Conservation (phyloP, 148 eudicot species). For the Vaccinium vitisidaea region DNA sequence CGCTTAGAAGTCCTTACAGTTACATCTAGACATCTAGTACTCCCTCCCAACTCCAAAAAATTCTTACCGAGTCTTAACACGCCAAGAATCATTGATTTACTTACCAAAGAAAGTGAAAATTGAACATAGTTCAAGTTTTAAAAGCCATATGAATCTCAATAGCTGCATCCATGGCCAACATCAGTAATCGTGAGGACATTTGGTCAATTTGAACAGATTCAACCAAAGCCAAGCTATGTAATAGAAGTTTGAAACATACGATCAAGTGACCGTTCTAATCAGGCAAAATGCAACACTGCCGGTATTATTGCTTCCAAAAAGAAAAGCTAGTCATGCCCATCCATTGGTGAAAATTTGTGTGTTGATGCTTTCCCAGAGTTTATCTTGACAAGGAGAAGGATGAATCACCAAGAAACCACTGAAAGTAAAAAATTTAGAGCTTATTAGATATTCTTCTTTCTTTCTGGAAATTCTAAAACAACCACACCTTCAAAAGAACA, state of each 20-base stretch:
- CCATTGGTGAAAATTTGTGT: not conserved
- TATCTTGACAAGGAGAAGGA: not conserved
- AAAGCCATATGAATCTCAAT: not conserved
- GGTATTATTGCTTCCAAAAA: not conserved
- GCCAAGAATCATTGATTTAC: too few species aligned
- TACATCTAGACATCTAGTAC: too few species aligned
- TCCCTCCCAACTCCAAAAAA: too few species aligned
- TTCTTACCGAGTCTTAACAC: too few species aligned
- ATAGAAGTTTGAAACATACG: not conserved
- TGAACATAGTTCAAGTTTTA: not conserved
- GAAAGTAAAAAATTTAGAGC: not conserved
- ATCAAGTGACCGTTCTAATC: not conserved
- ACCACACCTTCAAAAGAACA: too few species aligned
- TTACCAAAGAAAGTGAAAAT: not conserved
- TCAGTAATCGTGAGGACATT: not conserved
- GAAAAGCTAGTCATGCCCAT: not conserved
- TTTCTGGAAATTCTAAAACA: not conserved
- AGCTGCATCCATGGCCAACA: not conserved
- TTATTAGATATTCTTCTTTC: not conserved
- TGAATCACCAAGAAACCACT: not conserved
- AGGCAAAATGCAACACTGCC: not conserved
- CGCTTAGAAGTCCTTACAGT: too few species aligned
- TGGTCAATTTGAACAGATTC: not conserved
- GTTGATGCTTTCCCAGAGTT: not conserved
- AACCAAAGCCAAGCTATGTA: not conserved